Base-by-base conservation (phyloP, 139 green algal genomes). In the Ettlia oleoabundans region DNA sequence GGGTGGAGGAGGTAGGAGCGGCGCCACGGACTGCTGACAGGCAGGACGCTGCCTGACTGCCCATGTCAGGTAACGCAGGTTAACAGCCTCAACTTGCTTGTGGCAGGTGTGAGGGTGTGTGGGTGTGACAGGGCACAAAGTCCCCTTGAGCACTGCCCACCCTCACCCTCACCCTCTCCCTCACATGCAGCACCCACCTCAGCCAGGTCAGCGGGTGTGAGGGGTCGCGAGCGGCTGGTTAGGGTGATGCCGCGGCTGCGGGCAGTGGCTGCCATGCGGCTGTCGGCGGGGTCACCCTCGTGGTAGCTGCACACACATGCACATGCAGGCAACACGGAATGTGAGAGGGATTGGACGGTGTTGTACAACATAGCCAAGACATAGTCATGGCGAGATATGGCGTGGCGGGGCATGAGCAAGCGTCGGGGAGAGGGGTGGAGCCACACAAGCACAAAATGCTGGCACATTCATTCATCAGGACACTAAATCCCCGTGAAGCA, bases 171-270 rank as follows among this genome's bases (percentile, higher is more conserved):
- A n/a, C n/a, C n/a, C n/a, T n/a, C n/a, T n/a, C n/a, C 47, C 47
- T 58, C 13, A 10, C 15, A 15, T 58, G 47, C 47, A 8, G 33
- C 21, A n/a, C 58, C 0, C 40, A 71, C 61, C 19, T 85, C 82
- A 0, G 22, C 51, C 18, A 99, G 80, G 85, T 99, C 96, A n/a
- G 88, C 65, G 15, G 94, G 94, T 43, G 76, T 70, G 40, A 99
- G 88, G 1, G 96, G 96, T 43, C 96, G 84, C 0, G 94, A 98
- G 13, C 85, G 81, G 4, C 93, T 98, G 28, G 95, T 98, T 18
- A 98, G 89, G 28, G 79, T 35, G 32, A 98, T 84, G 26, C 93
- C 93, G 24, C 96, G 86, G 69, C 83, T 81, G 19, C 67, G 35
- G 7, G 95, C 95, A 73, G 89, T 84, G 13, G 77, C 53, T 4